Base-by-base conservation (phyloP, 345 rosid species). In the Tarenaya hassleriana region DNA sequence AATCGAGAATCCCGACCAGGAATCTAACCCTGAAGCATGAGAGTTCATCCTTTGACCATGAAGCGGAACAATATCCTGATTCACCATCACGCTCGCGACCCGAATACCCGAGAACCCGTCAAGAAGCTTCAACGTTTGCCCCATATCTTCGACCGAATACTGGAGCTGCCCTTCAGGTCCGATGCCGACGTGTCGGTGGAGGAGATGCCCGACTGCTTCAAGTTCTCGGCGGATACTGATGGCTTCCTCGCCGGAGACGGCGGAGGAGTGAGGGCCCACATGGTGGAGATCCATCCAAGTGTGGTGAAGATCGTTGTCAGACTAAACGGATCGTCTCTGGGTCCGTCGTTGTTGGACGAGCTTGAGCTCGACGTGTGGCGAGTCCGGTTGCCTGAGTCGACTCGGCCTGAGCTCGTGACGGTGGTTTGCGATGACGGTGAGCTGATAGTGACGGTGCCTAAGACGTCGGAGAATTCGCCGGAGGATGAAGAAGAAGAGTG, bases 311-410 rank as follows among this genome's bases (percentile, higher is more conserved):
- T 92, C 68, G 94, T 88, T 39, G 71, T 88, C 19, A 66, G 95
- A 80, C 81, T 83, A 12, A 73, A 73, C 52, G 92, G 71, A 62
- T 76, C 61, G n/a, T 67, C 48, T 63, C 57, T 86, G 12, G 94
- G 71, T 39, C 58, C 81, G 34, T 68, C 83, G 6, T 57, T 73
- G 9, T 54, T 85, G 58, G 82, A 80, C 59, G 85, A 77, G 42
- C 69, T 92, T 68, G 97, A 88, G 68, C 78, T 92, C 33, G 97
- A 92, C 52, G 77, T 83, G 75, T 92, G 99, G 99, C 76, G 97
- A 55, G 88, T 88, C 60, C 68, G 97, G 65, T 50, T 92, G 19
- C 99, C 95, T 14, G 88, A 85, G 50, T 66, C 95, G 1, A 92
- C 97, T 8, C 55, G 83, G 58, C 91, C 99, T 11, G 94, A 92